Evolutionary conservation across 1,284 basidiomycete species (phyloP), one percentile per base, ranked within the genome.

Genomic region (Xanthoconium separans): DNA sequence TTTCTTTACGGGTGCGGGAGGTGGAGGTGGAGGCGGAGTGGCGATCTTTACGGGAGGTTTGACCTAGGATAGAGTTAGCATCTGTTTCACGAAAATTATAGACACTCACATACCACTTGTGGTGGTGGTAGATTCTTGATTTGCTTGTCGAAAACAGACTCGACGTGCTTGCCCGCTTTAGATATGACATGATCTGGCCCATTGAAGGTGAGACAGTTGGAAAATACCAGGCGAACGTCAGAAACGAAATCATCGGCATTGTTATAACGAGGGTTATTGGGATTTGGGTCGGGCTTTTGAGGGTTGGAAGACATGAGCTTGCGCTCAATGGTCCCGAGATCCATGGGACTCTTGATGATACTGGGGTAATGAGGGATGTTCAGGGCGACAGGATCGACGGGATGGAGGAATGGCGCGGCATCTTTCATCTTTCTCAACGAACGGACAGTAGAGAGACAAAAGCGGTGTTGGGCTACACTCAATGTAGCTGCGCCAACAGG

Each of bases 331-430:
- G 95, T 97, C n/a, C 85, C 81, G 47, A 99, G 82, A 70, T 99
- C 97, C 93, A 98, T 98, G 0, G 97, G 97, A 33, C 82, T 83
- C 65, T 87, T 90, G 74, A 99, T 86, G 67, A 98, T 85, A 52
- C 80, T 81, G 44, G 82, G 83, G 67, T 99, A 99, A 68, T 96
- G 93, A 13, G 95, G 97, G 57, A 99, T 91, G 62, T 87, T 87
- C 59, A 98, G 82, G 2, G 84, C 88, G 59, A 96, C 81, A n/a
- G 87, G 82, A 69, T 99, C 95, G 55, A 99, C 97, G 18, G 97
- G 95, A 51, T 78, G 78, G 50, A 91, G 73, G 75, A 99, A 99
- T 2, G 93, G 86, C 8, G 69, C 71, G 0, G 93, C 84, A 52
- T 96, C 93, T 69, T 92, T 92, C 64, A 87, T 74, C 75, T 92